phyloP scores from a whole-genome alignment of 768 basidiomycete species.

The Collybiopsis luxurians region DNA sequence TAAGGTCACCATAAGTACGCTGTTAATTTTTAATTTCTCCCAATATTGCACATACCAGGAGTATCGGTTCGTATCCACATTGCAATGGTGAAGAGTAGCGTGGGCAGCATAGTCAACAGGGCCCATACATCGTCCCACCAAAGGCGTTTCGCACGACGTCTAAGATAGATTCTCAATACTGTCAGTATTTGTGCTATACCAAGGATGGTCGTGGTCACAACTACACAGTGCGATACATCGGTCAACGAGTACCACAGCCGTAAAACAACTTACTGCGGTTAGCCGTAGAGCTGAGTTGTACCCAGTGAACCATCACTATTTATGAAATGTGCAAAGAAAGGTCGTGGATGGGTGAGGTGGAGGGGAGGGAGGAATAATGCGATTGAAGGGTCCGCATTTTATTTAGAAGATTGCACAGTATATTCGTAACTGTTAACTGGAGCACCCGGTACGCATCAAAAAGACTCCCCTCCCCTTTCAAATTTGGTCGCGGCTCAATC shows the following conservation, averaged over 20 bases:
- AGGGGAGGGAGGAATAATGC: background rate
- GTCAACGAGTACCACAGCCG: too few relatives aligned
- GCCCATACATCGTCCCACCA: conserved; percentile 13
- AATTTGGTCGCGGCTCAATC: too few relatives aligned
- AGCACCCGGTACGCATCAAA: too few relatives aligned
- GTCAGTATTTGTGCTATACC: conserved; percentile 8
- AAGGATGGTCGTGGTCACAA: conserved; percentile 3
- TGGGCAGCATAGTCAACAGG: conserved; percentile 3
- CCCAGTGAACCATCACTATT: conserved; percentile 10
- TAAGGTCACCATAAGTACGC: too few relatives aligned
- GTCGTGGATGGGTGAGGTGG: too few relatives aligned
- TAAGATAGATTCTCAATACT: background rate
- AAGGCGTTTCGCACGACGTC: background rate
- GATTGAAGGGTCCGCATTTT: too few relatives aligned
- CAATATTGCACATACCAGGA: background rate
- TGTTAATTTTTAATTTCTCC: too few relatives aligned
- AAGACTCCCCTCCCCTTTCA: too few relatives aligned
- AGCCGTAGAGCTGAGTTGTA: conserved; percentile 8
- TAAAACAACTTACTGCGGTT: conserved; percentile 7
- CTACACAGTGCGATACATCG: too few relatives aligned
- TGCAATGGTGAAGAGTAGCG: background rate
- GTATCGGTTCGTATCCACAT: conserved; percentile 11
- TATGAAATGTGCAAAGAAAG: conserved; percentile 4
- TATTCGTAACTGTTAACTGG: too few relatives aligned
- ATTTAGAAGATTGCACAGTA: too few relatives aligned